These are phyloP conservation scores for Trichoderma atroviride DNA, from an alignment of 2,329 filamentous ascomycete genomes.

Conservation along the genomic window DNA sequence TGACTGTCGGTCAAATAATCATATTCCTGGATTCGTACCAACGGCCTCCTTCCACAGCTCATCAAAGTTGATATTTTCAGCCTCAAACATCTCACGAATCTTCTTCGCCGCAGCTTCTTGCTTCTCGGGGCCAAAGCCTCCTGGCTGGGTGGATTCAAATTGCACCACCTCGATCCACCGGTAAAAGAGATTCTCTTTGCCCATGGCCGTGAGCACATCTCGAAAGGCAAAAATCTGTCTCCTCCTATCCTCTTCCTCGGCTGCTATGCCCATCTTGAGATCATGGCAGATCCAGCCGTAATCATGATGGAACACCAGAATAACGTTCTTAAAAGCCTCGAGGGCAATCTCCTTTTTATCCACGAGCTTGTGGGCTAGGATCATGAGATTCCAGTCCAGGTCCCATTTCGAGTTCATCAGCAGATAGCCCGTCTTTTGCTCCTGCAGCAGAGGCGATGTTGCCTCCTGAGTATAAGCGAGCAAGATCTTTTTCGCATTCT, in stretches of 20 bases:
- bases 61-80: conserved; percentile 80
- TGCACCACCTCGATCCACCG: conserved; percentile 92
- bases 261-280: conserved; percentile 59
- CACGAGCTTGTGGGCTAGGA: conserved; percentile 69
- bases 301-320: conserved; percentile 68
- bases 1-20: not conserved
- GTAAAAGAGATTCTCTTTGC: conserved; percentile 88
- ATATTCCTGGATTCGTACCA: conserved; percentile 35
- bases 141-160: conserved; percentile 77
- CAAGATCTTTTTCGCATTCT: conserved; percentile 59
- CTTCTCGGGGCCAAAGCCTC: conserved; percentile 74
- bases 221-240: conserved; percentile 81
- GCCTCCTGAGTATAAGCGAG: conserved; percentile 67
- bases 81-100: conserved; percentile 74
- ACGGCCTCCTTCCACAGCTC: conserved; percentile 71
- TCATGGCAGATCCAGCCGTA: conserved; percentile 66
- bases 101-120: conserved; percentile 73
- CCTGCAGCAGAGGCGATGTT: conserved; percentile 66
- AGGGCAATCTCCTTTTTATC: conserved; percentile 62
- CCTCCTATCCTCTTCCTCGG: conserved; percentile 63
- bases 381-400: conserved; percentile 82
- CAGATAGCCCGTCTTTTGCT: conserved; percentile 82
- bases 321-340: conserved; percentile 70
- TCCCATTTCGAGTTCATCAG: conserved; percentile 86
- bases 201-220: conserved; percentile 71